Base-by-base conservation (phyloP, 2,329 filamentous ascomycete genomes). In the Aureobasidium vineae region DNA sequence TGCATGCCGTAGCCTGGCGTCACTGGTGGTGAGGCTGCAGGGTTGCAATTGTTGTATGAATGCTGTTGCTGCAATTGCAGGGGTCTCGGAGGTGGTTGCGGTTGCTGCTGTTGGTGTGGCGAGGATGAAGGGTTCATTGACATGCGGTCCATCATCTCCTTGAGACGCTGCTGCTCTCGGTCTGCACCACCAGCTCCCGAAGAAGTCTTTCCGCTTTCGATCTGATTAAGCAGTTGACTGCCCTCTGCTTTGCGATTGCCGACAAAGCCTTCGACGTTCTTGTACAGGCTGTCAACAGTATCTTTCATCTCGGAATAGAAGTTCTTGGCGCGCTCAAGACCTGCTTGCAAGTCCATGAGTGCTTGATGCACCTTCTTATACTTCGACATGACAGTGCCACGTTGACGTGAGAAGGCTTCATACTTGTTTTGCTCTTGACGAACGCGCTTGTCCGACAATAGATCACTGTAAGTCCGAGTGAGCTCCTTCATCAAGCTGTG, bases 251-350 rank as follows among this genome's bases (percentile, higher is more conserved):
- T 84, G 61, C 95, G 86, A 77, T 99, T 99, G 80, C 92, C 96
- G 70, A 99, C 93, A 78, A 99, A 99, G 0, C 90, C 90, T 70
- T 98, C 94, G 1, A 99, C 95, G 72, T 99, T 99, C 84, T 97
- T 95, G 72, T 92, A 88, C 47, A 97, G 81, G 74, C 91, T 97
- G 70, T 94, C 90, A 0, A 96, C 92, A 0, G 92, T 97, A 70
- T 97, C 92, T 72, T 89, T 90, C 92, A 98, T 99, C 76, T 98
- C 95, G 3, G 86, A 85, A 75, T 99, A 99, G 85, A 97, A 99
- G 64, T 88, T 88, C 78, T 95, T 93, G 7, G 96, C 95, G 70
- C 93, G 89, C 73, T 90, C 86, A 5, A 99, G 82, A 1, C 95
- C 95, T 10, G 92, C 90, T 70, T 91, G 87, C 15, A 99, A 85